Evolutionary conservation across 2,329 filamentous ascomycete genomes (phyloP), one percentile per base, ranked within the genome.

Genomic region (Hypoxylon sp.): DNA sequence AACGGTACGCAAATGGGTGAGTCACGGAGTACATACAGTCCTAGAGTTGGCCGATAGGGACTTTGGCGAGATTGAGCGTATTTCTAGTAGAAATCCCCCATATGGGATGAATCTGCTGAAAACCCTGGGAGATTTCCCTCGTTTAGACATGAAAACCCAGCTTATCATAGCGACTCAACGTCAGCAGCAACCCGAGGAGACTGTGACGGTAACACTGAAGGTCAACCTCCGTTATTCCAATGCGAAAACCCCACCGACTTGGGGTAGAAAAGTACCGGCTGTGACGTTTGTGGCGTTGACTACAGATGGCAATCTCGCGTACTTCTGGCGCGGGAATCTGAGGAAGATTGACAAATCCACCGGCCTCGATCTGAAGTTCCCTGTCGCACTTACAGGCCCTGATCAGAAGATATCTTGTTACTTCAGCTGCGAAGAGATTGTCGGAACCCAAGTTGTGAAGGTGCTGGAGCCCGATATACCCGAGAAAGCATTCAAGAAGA

Each of bases 371-470:
- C 76, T 94, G 1, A 79, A 83, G 0, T 91, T 91, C 69, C 86
- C 80, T 19, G 86, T 90, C 0, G 81, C 86, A 0, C 77, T 94
- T 19, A 85, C 79, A 1, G 81, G 81, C 3, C 77, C 83, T 0
- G 85, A 87, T 17, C 87, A 91, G 63, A 81, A 84, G 2, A 86
- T 96, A 35, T 85, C 85, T 24, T 93, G 90, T 67, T 88, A 90
- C 75, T 84, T 94, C 53, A 92, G 93, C 78, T 98, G 94, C 71
- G 95, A 98, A 80, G 91, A 94, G 47, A 91, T 98, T 74, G 93
- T 90, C 2, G 89, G 89, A 1, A 90, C 88, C 0, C 77, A 82
- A 33, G 77, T 85, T 13, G 62, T 42, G 17, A 69, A 71, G 19
- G 68, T 57, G 6, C 24, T 78, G 24, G 65, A 72, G 46, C 76